Evolutionary conservation across 305 asterid genomes (phyloP).

Genomic region (Striga hermonthica): DNA sequence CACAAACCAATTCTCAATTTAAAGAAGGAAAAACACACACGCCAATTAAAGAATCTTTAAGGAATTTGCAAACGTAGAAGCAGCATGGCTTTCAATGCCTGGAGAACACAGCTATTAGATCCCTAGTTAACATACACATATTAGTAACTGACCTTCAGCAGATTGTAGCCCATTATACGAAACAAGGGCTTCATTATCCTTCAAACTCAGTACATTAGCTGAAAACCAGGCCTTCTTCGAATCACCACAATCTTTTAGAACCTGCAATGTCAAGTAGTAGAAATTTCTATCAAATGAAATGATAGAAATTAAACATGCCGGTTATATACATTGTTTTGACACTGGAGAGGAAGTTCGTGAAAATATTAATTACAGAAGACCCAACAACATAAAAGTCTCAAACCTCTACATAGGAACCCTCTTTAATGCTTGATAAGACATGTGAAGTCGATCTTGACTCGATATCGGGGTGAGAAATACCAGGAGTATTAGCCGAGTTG

Average conservation of each 20-base stretch:
- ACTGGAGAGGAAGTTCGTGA: slow-evolving; percentile 12
- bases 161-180: slow-evolving; percentile 56
- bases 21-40: background rate
- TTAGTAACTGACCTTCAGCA: slow-evolving; percentile 57
- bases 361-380: slow-evolving; percentile 9
- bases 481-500: slow-evolving; percentile 34
- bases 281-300: slow-evolving; percentile 17
- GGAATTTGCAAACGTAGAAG: slow-evolving; percentile 4
- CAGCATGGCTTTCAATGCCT: background rate
- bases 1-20: slow-evolving; percentile 5
- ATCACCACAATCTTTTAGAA: slow-evolving; percentile 65
- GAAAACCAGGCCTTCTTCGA: slow-evolving; percentile 75
- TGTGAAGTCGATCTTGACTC: slow-evolving; percentile 37
- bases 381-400: slow-evolving; percentile 22
- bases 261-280: slow-evolving; percentile 48
- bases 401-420: slow-evolving; percentile 88
- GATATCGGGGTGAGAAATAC: slow-evolving; percentile 41
- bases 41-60: background rate
- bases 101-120: background rate
- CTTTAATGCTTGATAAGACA: slow-evolving; percentile 45
- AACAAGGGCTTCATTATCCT: slow-evolving; percentile 73
- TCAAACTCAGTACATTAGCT: slow-evolving; percentile 62
- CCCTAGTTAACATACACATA: slow-evolving; percentile 19
- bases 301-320: slow-evolving; percentile 13
- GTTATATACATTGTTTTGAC: background rate